phyloP scores from a whole-genome alignment of 305 asterid species.

The Fraxinus ornus region DNA sequence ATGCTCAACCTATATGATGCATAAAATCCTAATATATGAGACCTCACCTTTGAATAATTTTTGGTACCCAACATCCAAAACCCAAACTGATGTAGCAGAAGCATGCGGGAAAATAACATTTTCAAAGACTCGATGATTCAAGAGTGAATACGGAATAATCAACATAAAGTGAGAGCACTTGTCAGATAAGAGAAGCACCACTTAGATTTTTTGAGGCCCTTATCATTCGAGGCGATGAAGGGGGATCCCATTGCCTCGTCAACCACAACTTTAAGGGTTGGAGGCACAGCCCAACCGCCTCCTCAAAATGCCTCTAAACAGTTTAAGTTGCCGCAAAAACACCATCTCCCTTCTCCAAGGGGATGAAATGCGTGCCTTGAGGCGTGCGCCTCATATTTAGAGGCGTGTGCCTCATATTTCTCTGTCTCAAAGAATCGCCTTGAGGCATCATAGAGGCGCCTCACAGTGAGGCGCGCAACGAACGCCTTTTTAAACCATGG shows the following conservation, averaged over 20 bases:
- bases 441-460: too few relatives aligned
- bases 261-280: not conserved
- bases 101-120: not conserved
- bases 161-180: not conserved
- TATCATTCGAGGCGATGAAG: not conserved
- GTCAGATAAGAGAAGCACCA: not conserved
- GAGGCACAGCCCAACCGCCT: not conserved
- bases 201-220: not conserved
- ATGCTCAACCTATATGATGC: too few relatives aligned
- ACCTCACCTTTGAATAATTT: not conserved
- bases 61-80: not conserved
- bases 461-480: too few relatives aligned
- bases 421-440: too few relatives aligned
- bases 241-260: not conserved
- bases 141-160: not conserved
- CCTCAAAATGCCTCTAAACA: not conserved
- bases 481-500: too few relatives aligned
- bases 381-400: too few relatives aligned
- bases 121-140: not conserved
- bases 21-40: too few relatives aligned
- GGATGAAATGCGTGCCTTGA: not conserved
- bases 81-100: not conserved
- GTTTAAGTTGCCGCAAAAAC: not conserved
- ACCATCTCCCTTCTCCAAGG: not conserved
- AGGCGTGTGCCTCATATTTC: too few relatives aligned